These are phyloP conservation scores for Umbelopsis isabellina DNA, from an alignment of 192 early-diverging fungal species.

Conservation along the genomic window DNA sequence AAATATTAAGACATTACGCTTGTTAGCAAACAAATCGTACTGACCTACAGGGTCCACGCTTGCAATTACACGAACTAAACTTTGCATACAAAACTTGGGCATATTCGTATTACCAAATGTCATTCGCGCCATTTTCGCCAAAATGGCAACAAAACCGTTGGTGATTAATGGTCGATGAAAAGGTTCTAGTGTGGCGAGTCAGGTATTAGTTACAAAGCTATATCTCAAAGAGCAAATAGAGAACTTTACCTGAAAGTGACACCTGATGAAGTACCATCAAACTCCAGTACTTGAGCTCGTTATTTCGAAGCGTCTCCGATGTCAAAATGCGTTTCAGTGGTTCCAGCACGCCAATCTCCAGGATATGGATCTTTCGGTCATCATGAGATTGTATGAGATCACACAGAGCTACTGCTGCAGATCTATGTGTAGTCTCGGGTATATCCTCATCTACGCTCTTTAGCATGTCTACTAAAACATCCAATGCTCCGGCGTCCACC, in stretches of 20 bases:
- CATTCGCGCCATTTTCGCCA: constrained; percentile 69
- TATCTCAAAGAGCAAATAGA: background rate
- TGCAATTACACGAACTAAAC: constrained; percentile 70
- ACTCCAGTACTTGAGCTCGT: constrained; percentile 81
- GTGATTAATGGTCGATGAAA: constrained; percentile 56
- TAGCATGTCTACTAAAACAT: constrained; percentile 60
- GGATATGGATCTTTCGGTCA: constrained; percentile 56
- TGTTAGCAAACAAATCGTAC: background rate
- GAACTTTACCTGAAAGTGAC: constrained; percentile 57
- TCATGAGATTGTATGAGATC: constrained; percentile 65
- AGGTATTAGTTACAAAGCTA: background rate
- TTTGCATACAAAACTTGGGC: constrained; percentile 82
- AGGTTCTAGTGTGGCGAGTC: constrained; percentile 40
- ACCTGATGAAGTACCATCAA: constrained; percentile 78
- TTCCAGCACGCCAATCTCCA: constrained; percentile 65
- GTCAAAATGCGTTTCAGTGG: constrained; percentile 59
- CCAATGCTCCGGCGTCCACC: constrained; percentile 61
- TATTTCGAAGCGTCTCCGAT: constrained; percentile 56
- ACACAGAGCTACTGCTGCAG: constrained; percentile 72
- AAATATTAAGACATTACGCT: constrained; percentile 26
- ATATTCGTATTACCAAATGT: constrained; percentile 84
- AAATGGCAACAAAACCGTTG: constrained; percentile 56
- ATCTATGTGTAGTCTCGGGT: constrained; percentile 59
- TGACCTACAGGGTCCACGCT: constrained; percentile 50
- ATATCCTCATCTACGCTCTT: constrained; percentile 47